phyloP scores from a whole-genome alignment of 805 yeast species.

The Wickerhamomyces xylosicus region DNA sequence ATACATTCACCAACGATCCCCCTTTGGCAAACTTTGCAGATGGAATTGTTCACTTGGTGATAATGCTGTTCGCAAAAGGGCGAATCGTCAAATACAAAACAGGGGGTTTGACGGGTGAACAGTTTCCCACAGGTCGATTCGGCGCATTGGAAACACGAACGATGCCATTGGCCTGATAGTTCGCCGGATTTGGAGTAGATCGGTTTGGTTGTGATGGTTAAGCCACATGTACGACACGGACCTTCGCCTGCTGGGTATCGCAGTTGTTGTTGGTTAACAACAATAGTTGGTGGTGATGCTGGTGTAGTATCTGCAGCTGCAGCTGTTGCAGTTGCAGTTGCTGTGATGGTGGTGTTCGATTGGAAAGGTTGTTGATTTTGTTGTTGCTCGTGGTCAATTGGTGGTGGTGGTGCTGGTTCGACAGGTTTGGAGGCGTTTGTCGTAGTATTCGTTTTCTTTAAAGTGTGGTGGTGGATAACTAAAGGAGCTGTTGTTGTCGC shows the following conservation, averaged over 20 bases:
- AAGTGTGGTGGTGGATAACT: too few relatives aligned
- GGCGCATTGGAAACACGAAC: slow-evolving; percentile 71
- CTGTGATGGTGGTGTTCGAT: too few relatives aligned
- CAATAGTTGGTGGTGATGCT: too few relatives aligned
- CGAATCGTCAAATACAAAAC: slow-evolving; percentile 67
- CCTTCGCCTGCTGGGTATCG: slow-evolving; percentile 58
- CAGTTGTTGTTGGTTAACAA: too few relatives aligned
- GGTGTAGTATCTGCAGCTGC: too few relatives aligned
- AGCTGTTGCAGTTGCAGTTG: too few relatives aligned
- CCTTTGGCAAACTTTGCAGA: slow-evolving; percentile 56
- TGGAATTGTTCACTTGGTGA: slow-evolving; percentile 65
- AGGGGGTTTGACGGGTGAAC: slow-evolving; percentile 50
- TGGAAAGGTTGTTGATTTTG: too few relatives aligned
- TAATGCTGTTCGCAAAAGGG: slow-evolving; percentile 78
- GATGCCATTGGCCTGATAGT: slow-evolving; percentile 89
- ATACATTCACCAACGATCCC: slow-evolving; percentile 91
- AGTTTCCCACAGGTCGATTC: slow-evolving; percentile 37
- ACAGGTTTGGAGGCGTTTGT: too few relatives aligned
- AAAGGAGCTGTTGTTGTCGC: too few relatives aligned
- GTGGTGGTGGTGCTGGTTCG: too few relatives aligned
- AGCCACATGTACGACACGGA: slow-evolving; percentile 69
- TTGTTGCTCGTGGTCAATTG: too few relatives aligned
- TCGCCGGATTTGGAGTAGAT: slow-evolving; percentile 80
- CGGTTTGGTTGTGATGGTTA: slow-evolving; percentile 48
- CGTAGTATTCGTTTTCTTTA: too few relatives aligned